Base-by-base conservation (phyloP, 2,329 filamentous ascomycete genomes). In the Hirsutella minnesotensis region DNA sequence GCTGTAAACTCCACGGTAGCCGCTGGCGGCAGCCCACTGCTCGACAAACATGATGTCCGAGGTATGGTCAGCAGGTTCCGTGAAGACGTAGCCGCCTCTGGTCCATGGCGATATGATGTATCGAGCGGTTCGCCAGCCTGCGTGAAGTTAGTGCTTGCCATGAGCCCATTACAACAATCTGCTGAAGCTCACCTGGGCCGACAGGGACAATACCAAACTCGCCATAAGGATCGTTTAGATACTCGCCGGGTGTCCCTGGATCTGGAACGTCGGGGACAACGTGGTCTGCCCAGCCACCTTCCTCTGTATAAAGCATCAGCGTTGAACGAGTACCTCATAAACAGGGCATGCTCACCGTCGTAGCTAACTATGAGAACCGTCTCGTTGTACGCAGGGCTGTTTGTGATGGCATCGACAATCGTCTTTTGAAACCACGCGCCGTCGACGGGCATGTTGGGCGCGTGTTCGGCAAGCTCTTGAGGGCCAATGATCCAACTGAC, bases 61-160 rank as follows among this genome's bases (percentile, higher is more conserved):
- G 41, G 64, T 72, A 53, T 75, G 72, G 47, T 75, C 72, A 5
- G 66, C 64, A 21, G 66, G 65, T 54, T 75, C 71, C 7, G 68
- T 72, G 47, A 73, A 74, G 3, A 75, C 69, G 21, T 71, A 62
- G 13, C 66, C 67, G 21, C 71, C 70, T 8, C 70, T 67, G 1
- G 70, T 74, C 64, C 68, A 75, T 0, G 72, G 71, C 1, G 71
- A 74, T 41, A 75, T 60, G 51, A 75, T 72, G 47, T 69, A 69
- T 47, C 73, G 69, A 0, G 71, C 70, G 4, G 70, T 56, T 13
- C 72, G 68, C 50, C 70, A 66, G 18, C 57, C 56, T 55, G 4
- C 16, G 24, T 13, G 7, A 29, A 41, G n/a, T 35, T 5, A 18
- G 16, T n/a, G n/a, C n/a, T n/a, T n/a, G n/a, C n/a, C n/a, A n/a